Evolutionary conservation across 176 grass and related monocot genomes (phyloP).

Genomic region (Rhynchospora pubera): DNA sequence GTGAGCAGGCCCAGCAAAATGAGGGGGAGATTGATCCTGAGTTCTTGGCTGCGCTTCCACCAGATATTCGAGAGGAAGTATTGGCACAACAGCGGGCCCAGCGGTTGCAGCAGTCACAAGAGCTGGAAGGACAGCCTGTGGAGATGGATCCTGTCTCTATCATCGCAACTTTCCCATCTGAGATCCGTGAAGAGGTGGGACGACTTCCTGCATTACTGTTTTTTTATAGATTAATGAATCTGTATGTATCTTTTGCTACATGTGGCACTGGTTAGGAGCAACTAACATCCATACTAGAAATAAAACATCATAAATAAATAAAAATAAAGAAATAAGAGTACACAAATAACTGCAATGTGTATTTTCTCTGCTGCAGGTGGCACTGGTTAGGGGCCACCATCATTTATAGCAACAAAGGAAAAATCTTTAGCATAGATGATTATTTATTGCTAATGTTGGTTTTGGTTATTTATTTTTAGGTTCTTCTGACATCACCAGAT

Average conservation of each 20-base stretch:
- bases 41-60: slow-evolving; percentile 95
- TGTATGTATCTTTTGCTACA: background rate
- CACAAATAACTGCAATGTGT: no score
- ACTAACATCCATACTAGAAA: no score
- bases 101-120: slow-evolving; percentile 72
- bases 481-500: slow-evolving; percentile 96
- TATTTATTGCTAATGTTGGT: background rate
- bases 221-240: background rate
- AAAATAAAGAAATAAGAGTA: no score
- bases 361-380: background rate
- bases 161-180: slow-evolving; percentile 93
- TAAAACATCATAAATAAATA: no score
- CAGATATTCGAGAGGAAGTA: slow-evolving; percentile 96
- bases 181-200: slow-evolving; percentile 94
- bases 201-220: background rate
- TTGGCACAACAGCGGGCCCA: slow-evolving; percentile 90
- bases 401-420: background rate
- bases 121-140: slow-evolving; percentile 93
- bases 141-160: slow-evolving; percentile 99
- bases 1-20: slow-evolving; percentile 52
- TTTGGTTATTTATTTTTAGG: slow-evolving; percentile 36
- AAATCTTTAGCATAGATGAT: slow-evolving; percentile 20
- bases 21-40: slow-evolving; percentile 97
- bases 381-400: background rate
- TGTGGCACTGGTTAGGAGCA: no score